These are phyloP conservation scores for Suillus occidentalis DNA, from an alignment of 768 basidiomycete genomes.

Conservation along the genomic window DNA sequence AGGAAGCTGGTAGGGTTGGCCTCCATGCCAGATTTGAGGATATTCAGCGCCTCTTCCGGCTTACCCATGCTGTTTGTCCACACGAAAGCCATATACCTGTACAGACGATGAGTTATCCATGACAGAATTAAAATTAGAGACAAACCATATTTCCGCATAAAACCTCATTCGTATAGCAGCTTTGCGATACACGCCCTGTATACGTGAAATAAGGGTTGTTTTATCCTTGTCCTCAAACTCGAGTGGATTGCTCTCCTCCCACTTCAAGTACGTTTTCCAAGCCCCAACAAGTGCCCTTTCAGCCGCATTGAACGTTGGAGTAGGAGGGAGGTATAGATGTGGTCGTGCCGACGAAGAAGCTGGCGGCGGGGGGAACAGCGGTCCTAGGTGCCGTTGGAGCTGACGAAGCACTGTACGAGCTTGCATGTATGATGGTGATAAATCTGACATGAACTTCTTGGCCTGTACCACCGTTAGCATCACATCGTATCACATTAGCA, in stretches of 20 bases:
- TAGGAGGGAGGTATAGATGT: constrained; percentile 60
- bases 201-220: constrained; percentile 59
- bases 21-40: constrained; percentile 81
- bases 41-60: constrained; percentile 76
- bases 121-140: constrained; percentile 6
- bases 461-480: constrained; percentile 49
- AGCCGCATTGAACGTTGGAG: constrained; percentile 68
- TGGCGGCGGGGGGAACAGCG: constrained; percentile 55
- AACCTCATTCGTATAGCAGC: constrained; percentile 91
- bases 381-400: constrained; percentile 65
- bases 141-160: constrained; percentile 92
- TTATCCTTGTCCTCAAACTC: constrained; percentile 87
- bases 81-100: constrained; percentile 87
- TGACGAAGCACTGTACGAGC: constrained; percentile 87
- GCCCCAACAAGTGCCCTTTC: constrained; percentile 77
- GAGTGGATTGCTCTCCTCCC: constrained; percentile 93
- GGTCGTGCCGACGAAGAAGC: constrained; percentile 41
- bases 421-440: constrained; percentile 94
- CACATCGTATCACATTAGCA: not conserved
- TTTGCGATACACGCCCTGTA: constrained; percentile 85
- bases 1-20: constrained; percentile 89
- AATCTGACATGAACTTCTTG: constrained; percentile 92
- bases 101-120: constrained; percentile 9
- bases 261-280: constrained; percentile 93
- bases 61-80: constrained; percentile 79